These are phyloP conservation scores for Alternaria longipes DNA, from an alignment of 2,329 filamentous ascomycete species.

Conservation along the genomic window DNA sequence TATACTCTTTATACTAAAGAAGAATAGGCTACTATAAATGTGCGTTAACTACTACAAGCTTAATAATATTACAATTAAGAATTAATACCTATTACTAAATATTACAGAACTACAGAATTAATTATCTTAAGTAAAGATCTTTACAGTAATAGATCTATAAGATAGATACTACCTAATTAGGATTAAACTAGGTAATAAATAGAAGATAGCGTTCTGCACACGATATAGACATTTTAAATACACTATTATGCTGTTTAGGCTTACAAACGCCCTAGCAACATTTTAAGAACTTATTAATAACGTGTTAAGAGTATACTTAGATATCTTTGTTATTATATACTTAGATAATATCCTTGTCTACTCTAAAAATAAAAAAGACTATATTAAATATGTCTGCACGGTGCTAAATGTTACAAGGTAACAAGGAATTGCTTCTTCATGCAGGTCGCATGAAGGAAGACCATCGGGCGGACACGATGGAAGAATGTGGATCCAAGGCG, in stretches of 20 bases:
- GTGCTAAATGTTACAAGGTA: no score
- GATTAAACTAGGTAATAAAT: conserved; percentile 16
- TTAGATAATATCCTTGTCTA: neutral
- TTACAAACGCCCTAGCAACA: conserved; percentile 4
- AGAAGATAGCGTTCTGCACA: conserved; percentile 18
- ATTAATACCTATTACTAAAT: no score
- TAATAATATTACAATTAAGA: fast-evolving
- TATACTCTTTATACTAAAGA: conserved; percentile 11
- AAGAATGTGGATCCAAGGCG: no score
- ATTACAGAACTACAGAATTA: fast-evolving
- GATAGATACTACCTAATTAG: conserved; percentile 15
- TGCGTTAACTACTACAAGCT: neutral
- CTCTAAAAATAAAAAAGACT: neutral
- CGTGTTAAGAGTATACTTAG: neutral
- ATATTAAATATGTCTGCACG: fast-evolving
- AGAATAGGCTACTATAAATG: conserved; percentile 4
- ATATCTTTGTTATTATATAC: neutral
- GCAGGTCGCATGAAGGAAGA: no score
- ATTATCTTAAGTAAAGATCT: conserved; percentile 4
- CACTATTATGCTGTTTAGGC: conserved; percentile 11
- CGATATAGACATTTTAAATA: conserved; percentile 16
- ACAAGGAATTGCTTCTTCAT: no score
- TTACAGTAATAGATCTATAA: conserved; percentile 18
- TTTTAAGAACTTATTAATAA: conserved; percentile 20
- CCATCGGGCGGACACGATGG: no score